Conservation (phyloP, 345 rosid genomes). For the Hirschfeldia incana region DNA sequence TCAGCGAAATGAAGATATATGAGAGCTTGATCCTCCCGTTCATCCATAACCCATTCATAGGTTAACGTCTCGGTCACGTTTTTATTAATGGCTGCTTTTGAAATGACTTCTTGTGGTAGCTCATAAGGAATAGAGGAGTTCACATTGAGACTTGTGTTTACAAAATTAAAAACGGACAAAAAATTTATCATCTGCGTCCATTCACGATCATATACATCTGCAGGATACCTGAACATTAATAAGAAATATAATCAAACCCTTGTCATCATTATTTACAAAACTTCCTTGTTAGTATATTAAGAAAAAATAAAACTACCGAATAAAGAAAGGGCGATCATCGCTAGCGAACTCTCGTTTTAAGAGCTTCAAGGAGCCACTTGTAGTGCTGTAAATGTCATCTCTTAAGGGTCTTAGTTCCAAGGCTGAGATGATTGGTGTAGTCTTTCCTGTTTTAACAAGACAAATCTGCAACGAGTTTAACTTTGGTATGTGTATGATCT, state of each 20-base stretch:
- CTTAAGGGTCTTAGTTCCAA: slow-evolving; percentile 49
- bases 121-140: slow-evolving; percentile 13
- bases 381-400: slow-evolving; percentile 9
- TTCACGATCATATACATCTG: slow-evolving; percentile 45
- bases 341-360: slow-evolving; percentile 15
- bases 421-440: slow-evolving; percentile 50
- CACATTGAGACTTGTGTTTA: slow-evolving; percentile 32
- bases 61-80: slow-evolving; percentile 30
- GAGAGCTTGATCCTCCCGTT: neutral
- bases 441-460: slow-evolving; percentile 20
- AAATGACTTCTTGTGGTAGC: slow-evolving; percentile 22
- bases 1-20: slow-evolving; percentile 44
- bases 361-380: slow-evolving; percentile 35
- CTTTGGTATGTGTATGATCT: neutral
- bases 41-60: neutral
- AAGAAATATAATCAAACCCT: too few species aligned
- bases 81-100: slow-evolving; percentile 11
- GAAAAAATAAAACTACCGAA: neutral
- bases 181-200: slow-evolving; percentile 29
- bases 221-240: slow-evolving; percentile 36
- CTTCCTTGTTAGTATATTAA: neutral
- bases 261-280: too few species aligned
- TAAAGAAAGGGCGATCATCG: neutral
- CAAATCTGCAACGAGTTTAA: neutral
- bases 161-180: neutral